These are phyloP conservation scores for Arbutus unedo DNA, from an alignment of 148 eudicot species.

Conservation along the genomic window DNA sequence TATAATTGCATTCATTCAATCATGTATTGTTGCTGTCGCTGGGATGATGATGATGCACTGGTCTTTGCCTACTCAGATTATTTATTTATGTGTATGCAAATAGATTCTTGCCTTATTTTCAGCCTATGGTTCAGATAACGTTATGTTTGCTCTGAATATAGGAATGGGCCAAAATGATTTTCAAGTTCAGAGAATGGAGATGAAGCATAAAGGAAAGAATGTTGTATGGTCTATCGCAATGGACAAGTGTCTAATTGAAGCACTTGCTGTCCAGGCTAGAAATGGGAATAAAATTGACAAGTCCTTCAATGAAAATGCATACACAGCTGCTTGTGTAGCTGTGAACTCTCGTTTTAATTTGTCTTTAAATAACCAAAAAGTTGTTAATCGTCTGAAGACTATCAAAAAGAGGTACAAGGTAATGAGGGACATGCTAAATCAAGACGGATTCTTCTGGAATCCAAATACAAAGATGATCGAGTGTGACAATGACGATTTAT, in stretches of 20 bases:
- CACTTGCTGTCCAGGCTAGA: slow-evolving; percentile 20
- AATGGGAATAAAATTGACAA: slow-evolving; percentile 24
- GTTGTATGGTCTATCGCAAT: slow-evolving; percentile 23
- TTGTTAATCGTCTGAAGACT: slow-evolving; percentile 21
- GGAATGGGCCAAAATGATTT: slow-evolving; percentile 15
- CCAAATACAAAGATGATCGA: slow-evolving; percentile 20
- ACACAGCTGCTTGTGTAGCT: slow-evolving; percentile 19
- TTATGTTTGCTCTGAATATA: neutral
- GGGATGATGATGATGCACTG: neutral
- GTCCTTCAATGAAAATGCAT: slow-evolving; percentile 24
- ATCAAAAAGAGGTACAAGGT: slow-evolving; percentile 23
- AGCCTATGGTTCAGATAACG: neutral
- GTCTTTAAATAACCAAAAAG: slow-evolving; percentile 22
- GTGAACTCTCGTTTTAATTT: slow-evolving; percentile 20
- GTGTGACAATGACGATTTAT: slow-evolving; percentile 16
- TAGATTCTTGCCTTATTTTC: neutral
- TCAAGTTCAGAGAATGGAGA: slow-evolving; percentile 17
- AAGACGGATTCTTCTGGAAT: slow-evolving; percentile 22
- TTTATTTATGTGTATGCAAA: neutral
- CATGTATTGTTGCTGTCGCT: neutral
- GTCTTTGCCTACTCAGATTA: neutral
- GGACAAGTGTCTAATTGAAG: slow-evolving; percentile 23
- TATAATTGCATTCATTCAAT: neutral
- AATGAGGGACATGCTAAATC: slow-evolving; percentile 20
- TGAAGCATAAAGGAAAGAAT: slow-evolving; percentile 23